Conservation (phyloP, 2,329 filamentous ascomycete genomes). For the Colletotrichum sp. region DNA sequence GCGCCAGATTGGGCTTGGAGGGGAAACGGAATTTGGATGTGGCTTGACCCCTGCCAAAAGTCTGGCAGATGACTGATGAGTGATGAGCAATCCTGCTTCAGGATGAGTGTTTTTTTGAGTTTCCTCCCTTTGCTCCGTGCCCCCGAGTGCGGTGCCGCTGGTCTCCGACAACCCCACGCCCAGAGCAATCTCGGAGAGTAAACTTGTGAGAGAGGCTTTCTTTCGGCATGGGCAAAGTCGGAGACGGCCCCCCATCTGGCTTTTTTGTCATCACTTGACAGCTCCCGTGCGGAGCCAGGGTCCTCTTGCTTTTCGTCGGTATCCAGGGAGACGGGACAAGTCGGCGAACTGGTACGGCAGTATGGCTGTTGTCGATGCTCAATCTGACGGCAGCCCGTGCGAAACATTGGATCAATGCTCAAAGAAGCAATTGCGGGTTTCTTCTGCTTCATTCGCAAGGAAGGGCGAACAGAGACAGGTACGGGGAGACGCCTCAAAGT, state of each 20-base stretch:
- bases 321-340: constrained; percentile 6
- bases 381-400: not conserved
- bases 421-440: not conserved
- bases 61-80: constrained; percentile 1
- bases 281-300: not conserved
- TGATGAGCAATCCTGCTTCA: constrained; percentile 10
- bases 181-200: constrained; percentile 1
- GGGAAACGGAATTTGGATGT: not conserved
- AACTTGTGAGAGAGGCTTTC: not conserved
- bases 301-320: not conserved
- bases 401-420: not conserved
- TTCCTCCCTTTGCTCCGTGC: not conserved
- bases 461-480: not conserved
- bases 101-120: not conserved
- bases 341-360: not conserved
- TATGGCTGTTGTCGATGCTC: not conserved
- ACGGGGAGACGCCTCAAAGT: not conserved
- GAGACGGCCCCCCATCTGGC: not conserved
- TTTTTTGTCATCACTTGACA: constrained; percentile 11
- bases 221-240: constrained; percentile 3
- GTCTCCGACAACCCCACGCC: not conserved
- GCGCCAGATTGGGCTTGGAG: not conserved
- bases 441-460: not conserved
- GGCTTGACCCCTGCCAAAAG: not conserved
- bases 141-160: constrained; percentile 10